Conservation (phyloP, 1,284 basidiomycete genomes). For the Cystobasidium pallidum region DNA sequence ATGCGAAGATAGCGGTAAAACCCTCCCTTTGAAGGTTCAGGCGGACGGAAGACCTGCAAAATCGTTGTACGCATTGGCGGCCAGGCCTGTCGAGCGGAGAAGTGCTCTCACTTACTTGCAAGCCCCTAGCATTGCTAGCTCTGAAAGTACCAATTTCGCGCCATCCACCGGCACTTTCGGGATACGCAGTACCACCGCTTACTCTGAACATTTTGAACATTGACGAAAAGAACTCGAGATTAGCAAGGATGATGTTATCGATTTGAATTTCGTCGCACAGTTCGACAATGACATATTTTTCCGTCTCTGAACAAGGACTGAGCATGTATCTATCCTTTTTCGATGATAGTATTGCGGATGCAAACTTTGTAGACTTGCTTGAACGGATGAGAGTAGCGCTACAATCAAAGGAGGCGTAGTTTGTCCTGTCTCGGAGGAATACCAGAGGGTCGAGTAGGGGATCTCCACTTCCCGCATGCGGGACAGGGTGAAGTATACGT, state of each 20-base stretch:
- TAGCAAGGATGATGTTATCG: slow-evolving; percentile 92
- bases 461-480: slow-evolving; percentile 36
- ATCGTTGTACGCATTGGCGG: no score
- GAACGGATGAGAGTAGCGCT: slow-evolving; percentile 86
- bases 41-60: slow-evolving; percentile 72
- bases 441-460: slow-evolving; percentile 49
- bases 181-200: slow-evolving; percentile 56
- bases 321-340: slow-evolving; percentile 98
- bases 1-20: slow-evolving; percentile 94
- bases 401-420: slow-evolving; percentile 91
- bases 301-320: slow-evolving; percentile 74
- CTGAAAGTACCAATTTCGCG: slow-evolving; percentile 68
- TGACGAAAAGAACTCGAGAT: slow-evolving; percentile 97
- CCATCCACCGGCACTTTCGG: slow-evolving; percentile 57
- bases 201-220: slow-evolving; percentile 91
- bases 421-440: slow-evolving; percentile 70
- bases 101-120: slow-evolving; percentile 68
- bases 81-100: background rate
- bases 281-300: slow-evolving; percentile 90
- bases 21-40: slow-evolving; percentile 64
- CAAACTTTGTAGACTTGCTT: slow-evolving; percentile 79
- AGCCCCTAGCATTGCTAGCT: slow-evolving; percentile 87
- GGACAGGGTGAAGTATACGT: slow-evolving; percentile 31
- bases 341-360: slow-evolving; percentile 79
- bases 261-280: slow-evolving; percentile 96